These are phyloP conservation scores for peach (Prunus persica) DNA, from an alignment of 306 rosid species.

Conservation along the genomic window DNA sequence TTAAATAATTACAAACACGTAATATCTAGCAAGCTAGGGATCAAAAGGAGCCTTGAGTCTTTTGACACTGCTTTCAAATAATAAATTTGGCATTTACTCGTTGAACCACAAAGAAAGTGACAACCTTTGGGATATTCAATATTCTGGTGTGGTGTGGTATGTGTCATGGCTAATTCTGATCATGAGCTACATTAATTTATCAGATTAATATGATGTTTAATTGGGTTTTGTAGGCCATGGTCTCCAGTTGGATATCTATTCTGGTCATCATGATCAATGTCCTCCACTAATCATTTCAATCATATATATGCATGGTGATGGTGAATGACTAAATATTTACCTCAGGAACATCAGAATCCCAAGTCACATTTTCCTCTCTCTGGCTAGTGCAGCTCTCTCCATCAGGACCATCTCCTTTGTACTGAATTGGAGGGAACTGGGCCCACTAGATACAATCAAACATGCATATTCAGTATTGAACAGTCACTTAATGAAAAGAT, in stretches of 20 bases:
- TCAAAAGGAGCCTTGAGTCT: background rate
- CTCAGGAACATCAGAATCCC: conserved; percentile 30
- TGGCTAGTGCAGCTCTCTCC: conserved; percentile 44
- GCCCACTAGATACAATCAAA: conserved; percentile 65
- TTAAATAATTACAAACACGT: conserved; percentile 2
- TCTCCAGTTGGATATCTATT: conserved; percentile 1
- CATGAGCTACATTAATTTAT: background rate
- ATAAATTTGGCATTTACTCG: conserved; percentile 1
- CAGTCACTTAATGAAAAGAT: background rate
- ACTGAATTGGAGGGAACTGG: conserved; percentile 65
- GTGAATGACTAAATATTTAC: background rate
- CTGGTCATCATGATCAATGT: background rate
- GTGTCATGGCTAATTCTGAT: background rate
- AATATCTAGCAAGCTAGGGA: background rate
- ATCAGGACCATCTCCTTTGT: conserved; percentile 32
- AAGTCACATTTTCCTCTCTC: conserved; percentile 38
- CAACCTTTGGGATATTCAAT: background rate
- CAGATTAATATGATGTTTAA: background rate
- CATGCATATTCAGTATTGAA: background rate
- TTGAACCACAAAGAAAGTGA: conserved; percentile 12
- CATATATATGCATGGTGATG: background rate
- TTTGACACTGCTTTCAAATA: conserved; percentile 10
- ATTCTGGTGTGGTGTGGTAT: background rate
- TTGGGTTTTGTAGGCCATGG: background rate
- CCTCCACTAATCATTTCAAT: background rate